These are phyloP conservation scores for Bimuria novae-zelandiae DNA, from an alignment of 2,329 filamentous ascomycete genomes.

Conservation along the genomic window DNA sequence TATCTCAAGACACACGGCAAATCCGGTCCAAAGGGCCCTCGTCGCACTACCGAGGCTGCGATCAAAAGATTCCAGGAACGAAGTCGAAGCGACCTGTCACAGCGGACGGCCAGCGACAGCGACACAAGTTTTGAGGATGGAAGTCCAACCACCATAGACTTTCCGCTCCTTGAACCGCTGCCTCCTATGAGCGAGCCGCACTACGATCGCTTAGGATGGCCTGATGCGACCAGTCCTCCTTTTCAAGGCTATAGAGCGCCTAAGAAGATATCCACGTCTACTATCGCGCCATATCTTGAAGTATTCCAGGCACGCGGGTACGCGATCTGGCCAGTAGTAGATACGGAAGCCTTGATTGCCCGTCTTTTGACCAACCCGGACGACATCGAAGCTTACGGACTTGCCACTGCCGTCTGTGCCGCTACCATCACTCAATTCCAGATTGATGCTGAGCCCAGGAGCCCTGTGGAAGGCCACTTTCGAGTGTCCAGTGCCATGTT, in stretches of 20 bases:
- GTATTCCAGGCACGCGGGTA: slow-evolving; percentile 38
- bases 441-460: slow-evolving; percentile 36
- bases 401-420: slow-evolving; percentile 40
- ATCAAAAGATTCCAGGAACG: slow-evolving; percentile 40
- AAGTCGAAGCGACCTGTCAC: slow-evolving; percentile 29
- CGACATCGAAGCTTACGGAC: slow-evolving; percentile 38
- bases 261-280: slow-evolving; percentile 37
- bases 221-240: slow-evolving; percentile 27
- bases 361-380: slow-evolving; percentile 38
- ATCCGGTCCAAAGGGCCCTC: slow-evolving; percentile 42
- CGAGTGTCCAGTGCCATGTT: slow-evolving; percentile 37
- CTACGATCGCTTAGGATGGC: slow-evolving; percentile 30
- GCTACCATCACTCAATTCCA: slow-evolving; percentile 43
- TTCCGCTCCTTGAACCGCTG: slow-evolving; percentile 29
- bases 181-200: slow-evolving; percentile 26
- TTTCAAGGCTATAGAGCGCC: slow-evolving; percentile 22
- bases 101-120: slow-evolving; percentile 34
- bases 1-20: slow-evolving; percentile 45
- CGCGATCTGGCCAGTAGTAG: slow-evolving; percentile 42
- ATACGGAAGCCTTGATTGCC: slow-evolving; percentile 37
- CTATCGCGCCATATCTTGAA: slow-evolving; percentile 40
- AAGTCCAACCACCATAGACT: slow-evolving; percentile 35
- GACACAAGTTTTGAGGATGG: slow-evolving; percentile 38
- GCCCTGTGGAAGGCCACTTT: slow-evolving; percentile 39
- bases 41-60: slow-evolving; percentile 40